phyloP scores from a whole-genome alignment of 805 yeast genomes.

The Lipomyces oligophaga region DNA sequence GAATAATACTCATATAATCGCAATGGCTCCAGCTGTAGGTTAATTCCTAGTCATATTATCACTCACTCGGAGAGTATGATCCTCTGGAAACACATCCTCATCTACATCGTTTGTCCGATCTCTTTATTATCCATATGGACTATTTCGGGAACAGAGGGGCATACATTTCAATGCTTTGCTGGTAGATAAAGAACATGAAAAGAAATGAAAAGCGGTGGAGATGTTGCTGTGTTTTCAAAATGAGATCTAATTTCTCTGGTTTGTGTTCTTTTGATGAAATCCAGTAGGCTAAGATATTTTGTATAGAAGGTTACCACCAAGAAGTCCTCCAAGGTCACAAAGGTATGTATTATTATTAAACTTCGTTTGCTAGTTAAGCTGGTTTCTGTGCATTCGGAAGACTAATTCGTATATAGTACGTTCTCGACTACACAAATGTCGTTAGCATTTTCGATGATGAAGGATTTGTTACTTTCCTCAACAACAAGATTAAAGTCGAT shows the following conservation, averaged over 20 bases:
- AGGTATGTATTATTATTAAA: constrained; percentile 18
- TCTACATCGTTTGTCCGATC: no score
- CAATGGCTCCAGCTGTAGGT: constrained; percentile 29
- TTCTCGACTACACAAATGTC: constrained; percentile 95
- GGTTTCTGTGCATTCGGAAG: neutral
- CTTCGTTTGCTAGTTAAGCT: neutral
- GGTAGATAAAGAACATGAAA: constrained; percentile 15
- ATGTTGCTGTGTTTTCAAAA: neutral
- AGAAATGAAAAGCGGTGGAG: neutral
- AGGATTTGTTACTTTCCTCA: constrained; percentile 94
- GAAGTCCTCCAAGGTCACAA: constrained; percentile 49
- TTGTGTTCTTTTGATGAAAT: constrained; percentile 31
- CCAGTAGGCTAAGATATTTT: constrained; percentile 71
- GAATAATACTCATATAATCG: neutral
- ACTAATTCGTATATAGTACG: constrained; percentile 53
- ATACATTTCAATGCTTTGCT: constrained; percentile 24
- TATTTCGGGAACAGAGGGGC: neutral
- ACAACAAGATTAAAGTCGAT: constrained; percentile 99
- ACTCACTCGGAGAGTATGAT: no score
- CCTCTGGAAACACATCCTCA: no score
- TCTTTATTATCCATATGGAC: neutral
- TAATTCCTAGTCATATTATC: no score
- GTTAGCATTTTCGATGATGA: constrained; percentile 97
- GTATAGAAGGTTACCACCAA: constrained; percentile 66
- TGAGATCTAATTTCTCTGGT: neutral